Percentiles rank a stretch among this genome's conserved stretches.
phyloP scores from a whole-genome alignment of 495 filamentous ascomycete genomes.

The Diplogelasinospora grovesii region DNA sequence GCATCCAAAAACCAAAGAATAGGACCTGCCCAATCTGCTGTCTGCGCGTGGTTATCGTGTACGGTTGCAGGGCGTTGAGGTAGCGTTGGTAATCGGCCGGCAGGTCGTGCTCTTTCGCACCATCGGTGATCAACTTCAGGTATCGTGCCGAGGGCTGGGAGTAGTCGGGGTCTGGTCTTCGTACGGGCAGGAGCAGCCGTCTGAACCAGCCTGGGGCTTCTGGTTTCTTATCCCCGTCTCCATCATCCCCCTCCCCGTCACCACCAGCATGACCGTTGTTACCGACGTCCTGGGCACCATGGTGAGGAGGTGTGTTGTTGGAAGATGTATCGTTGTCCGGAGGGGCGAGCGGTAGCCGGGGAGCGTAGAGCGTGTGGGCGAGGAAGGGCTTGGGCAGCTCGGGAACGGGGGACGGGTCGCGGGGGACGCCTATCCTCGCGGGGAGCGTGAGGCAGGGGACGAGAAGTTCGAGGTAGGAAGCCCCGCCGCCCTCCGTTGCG shows the following conservation, averaged over 20 bases:
- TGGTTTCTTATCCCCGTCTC: slow-evolving; percentile 10
- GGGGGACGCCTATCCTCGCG: slow-evolving; percentile 31
- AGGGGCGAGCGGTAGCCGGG: slow-evolving; percentile 24
- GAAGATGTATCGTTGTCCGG: slow-evolving; percentile 6
- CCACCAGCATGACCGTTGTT: too few relatives aligned
- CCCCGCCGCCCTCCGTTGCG: slow-evolving; percentile 81
- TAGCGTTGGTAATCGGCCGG: slow-evolving; percentile 68
- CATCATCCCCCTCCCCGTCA: slow-evolving; percentile 9
- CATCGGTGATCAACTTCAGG: slow-evolving; percentile 65
- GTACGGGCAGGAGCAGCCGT: slow-evolving; percentile 28
- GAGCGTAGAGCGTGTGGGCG: slow-evolving; percentile 39
- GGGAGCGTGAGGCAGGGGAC: slow-evolving; percentile 68
- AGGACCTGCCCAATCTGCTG: slow-evolving; percentile 61
- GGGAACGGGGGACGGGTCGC: slow-evolving; percentile 30
- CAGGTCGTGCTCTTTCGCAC: slow-evolving; percentile 69
- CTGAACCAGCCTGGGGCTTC: slow-evolving; percentile 21
- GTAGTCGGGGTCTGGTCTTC: slow-evolving; percentile 56
- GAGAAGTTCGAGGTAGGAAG: slow-evolving; percentile 73
- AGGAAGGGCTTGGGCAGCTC: slow-evolving; percentile 37
- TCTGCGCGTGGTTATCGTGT: slow-evolving; percentile 55
- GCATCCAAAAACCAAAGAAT: slow-evolving; percentile 55
- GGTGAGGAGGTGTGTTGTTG: background rate
- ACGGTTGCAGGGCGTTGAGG: slow-evolving; percentile 58
- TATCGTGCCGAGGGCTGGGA: slow-evolving; percentile 83
- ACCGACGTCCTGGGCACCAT: too few relatives aligned